Conservation (phyloP, 169 alveolate species). For the Miamiensis avidus region DNA sequence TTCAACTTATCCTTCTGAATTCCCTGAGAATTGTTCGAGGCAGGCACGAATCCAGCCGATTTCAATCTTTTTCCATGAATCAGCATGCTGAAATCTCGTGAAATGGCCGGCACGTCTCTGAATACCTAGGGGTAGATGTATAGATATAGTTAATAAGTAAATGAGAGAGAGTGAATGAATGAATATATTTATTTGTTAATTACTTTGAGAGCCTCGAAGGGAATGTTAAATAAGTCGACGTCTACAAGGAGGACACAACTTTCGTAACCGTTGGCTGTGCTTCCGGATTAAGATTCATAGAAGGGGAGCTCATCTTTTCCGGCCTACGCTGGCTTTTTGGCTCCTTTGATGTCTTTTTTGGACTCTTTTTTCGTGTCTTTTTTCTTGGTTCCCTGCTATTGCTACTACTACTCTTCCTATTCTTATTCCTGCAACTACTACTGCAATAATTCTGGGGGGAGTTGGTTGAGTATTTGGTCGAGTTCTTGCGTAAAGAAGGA, state of each 20-base stretch:
- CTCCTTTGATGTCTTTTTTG: conserved; percentile 53
- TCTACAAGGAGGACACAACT: conserved; percentile 73
- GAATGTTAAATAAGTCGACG: conserved; percentile 65
- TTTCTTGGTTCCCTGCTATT: neutral
- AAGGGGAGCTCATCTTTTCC: conserved; percentile 64
- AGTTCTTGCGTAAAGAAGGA: conserved; percentile 44
- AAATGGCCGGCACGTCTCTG: conserved; percentile 61
- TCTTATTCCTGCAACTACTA: conserved; percentile 17
- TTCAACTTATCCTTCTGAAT: conserved; percentile 70
- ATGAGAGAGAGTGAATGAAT: no score
- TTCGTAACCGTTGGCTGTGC: conserved; percentile 78
- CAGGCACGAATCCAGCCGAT: conserved; percentile 61
- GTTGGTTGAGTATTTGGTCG: conserved; percentile 53
- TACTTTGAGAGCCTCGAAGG: conserved; percentile 53
- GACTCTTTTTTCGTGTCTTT: conserved; percentile 42
- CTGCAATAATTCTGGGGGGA: conserved; percentile 61
- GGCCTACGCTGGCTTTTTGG: conserved; percentile 53
- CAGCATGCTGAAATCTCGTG: conserved; percentile 77
- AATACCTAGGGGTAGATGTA: conserved; percentile 52
- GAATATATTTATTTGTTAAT: no score
- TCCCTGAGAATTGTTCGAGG: conserved; percentile 61
- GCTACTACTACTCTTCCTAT: conserved; percentile 58
- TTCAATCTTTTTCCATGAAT: conserved; percentile 68
- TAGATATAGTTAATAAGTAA: no score
- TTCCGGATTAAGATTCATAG: conserved; percentile 67